Percentiles rank a stretch among this genome's conserved stretches.
Conservation (phyloP, 176 grass and related monocot genomes). For the Musa troglodytarum region DNA sequence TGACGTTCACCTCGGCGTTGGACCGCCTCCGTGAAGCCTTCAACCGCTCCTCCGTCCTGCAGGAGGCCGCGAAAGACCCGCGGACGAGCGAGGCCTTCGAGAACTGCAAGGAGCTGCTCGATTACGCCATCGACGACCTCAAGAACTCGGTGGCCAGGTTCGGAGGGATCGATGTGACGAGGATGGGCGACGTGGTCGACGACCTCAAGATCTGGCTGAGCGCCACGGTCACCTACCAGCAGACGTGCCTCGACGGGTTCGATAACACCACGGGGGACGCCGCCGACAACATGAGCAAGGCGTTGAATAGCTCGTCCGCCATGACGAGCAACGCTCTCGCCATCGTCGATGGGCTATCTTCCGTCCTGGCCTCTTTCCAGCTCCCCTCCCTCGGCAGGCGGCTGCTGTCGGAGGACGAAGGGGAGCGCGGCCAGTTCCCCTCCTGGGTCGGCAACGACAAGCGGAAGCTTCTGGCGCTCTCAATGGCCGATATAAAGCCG, state of each 20-base stretch:
- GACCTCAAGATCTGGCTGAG: conserved; percentile 32
- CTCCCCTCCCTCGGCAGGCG: neutral
- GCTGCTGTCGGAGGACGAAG: neutral
- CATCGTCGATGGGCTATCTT: neutral
- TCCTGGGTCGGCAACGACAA: neutral
- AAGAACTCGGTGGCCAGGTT: conserved; percentile 46
- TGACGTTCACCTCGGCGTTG: conserved; percentile 43
- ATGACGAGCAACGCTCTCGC: conserved; percentile 16
- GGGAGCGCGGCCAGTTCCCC: neutral
- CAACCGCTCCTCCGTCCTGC: conserved; percentile 38
- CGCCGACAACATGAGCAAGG: neutral
- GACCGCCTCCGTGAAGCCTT: conserved; percentile 46
- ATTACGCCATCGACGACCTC: conserved; percentile 68
- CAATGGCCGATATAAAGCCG: neutral
- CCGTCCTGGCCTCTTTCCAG: neutral
- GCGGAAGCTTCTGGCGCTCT: neutral
- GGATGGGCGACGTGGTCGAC: conserved; percentile 43
- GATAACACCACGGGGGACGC: neutral
- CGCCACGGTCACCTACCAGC: conserved; percentile 8
- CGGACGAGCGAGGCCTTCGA: conserved; percentile 52
- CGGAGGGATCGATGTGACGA: conserved; percentile 47
- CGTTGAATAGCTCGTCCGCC: neutral
- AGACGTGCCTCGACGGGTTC: conserved; percentile 15
- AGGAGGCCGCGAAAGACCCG: conserved; percentile 45
- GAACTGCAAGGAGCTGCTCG: conserved; percentile 71